These are phyloP conservation scores for Fraxinus americana DNA, from an alignment of 257 asterid genomes.

Conservation along the genomic window DNA sequence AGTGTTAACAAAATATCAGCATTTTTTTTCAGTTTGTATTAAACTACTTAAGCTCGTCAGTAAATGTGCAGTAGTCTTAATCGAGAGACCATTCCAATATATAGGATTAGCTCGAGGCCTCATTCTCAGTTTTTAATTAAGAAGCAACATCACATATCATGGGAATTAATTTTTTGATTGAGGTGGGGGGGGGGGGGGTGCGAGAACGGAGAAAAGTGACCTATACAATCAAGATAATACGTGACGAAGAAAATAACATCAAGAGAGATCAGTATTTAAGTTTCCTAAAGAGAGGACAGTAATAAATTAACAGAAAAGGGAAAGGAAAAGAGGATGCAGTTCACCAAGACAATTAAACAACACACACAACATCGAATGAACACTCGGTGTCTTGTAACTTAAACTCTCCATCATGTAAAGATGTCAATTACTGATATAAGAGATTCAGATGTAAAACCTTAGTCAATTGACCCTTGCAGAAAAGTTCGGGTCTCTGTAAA, in stretches of 20 bases:
- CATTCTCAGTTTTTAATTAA: neutral
- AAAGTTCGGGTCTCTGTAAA: constrained; percentile 86
- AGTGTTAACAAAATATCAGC: neutral
- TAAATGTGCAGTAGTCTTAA: constrained; percentile 1
- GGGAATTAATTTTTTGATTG: neutral
- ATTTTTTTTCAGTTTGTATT: neutral
- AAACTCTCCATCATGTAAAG: neutral
- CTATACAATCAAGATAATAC: neutral
- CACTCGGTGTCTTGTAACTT: neutral
- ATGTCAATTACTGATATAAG: constrained; percentile 4
- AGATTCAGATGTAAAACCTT: constrained; percentile 46
- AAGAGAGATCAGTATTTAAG: neutral
- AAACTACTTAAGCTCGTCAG: constrained; percentile 11
- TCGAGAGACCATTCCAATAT: constrained; percentile 2
- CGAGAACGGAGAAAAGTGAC: neutral
- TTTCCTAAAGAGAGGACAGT: neutral
- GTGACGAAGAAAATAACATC: constrained; percentile 5
- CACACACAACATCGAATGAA: neutral
- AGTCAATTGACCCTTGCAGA: constrained; percentile 83
- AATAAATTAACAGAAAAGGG: neutral
- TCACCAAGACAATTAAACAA: constrained; percentile 1
- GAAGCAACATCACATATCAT: neutral
- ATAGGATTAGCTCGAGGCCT: neutral
- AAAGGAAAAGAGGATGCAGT: neutral
- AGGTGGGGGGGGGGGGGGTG: neutral